phyloP scores from a whole-genome alignment of 2,329 filamentous ascomycete species.

The Ilyonectria sp. region DNA sequence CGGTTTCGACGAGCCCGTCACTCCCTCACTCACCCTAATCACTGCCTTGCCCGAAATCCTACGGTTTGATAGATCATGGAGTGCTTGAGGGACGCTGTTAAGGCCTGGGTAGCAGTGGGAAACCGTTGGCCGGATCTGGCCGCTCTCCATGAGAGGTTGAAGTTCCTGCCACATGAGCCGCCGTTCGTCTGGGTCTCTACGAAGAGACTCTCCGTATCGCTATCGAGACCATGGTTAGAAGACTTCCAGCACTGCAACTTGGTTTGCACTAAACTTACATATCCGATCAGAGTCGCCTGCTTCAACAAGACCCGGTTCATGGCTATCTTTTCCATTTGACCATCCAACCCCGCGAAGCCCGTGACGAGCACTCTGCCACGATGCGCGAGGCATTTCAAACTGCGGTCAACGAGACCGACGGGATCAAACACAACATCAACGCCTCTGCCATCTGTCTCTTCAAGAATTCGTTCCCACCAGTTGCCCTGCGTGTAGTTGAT shows the following conservation, averaged over 20 bases:
- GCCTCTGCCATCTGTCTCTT: slow-evolving; percentile 62
- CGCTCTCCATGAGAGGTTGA: slow-evolving; percentile 61
- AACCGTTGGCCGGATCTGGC: slow-evolving; percentile 65
- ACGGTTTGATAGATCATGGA: slow-evolving; percentile 65
- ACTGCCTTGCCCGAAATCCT: slow-evolving; percentile 72
- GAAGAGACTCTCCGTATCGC: slow-evolving; percentile 70
- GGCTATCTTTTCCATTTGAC: slow-evolving; percentile 67
- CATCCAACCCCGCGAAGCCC: slow-evolving; percentile 70
- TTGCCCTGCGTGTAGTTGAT: slow-evolving; percentile 57
- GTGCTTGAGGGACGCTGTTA: slow-evolving; percentile 62
- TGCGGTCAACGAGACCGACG: slow-evolving; percentile 69
- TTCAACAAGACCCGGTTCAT: slow-evolving; percentile 70
- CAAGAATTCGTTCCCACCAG: slow-evolving; percentile 68
- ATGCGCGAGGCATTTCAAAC: slow-evolving; percentile 68
- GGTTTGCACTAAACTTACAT: slow-evolving; percentile 54
- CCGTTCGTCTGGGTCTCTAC: slow-evolving; percentile 63
- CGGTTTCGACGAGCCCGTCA: neutral
- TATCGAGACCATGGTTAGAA: slow-evolving; percentile 36
- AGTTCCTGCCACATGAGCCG: slow-evolving; percentile 67
- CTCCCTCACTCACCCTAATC: slow-evolving; percentile 53
- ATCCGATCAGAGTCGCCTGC: slow-evolving; percentile 67
- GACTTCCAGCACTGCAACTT: no score
- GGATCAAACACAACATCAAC: slow-evolving; percentile 72
- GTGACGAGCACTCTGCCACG: slow-evolving; percentile 69
- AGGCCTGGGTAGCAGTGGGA: slow-evolving; percentile 67